Conservation (phyloP, 768 basidiomycete species). For the Trametes maxima region DNA sequence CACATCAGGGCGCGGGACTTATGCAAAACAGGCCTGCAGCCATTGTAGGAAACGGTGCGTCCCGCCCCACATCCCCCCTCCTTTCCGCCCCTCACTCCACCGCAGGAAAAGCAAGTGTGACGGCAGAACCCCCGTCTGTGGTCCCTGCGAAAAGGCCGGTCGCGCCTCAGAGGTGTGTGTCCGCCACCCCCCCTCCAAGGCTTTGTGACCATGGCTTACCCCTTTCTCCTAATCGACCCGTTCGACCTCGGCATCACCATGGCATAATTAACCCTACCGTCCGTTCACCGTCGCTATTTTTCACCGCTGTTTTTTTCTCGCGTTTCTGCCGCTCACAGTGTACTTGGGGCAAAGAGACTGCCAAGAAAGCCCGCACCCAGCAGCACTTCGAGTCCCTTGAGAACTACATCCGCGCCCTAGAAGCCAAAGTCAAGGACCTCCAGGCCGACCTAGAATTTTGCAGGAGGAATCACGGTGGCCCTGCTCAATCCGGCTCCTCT, state of each 20-base stretch:
- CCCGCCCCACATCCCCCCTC: not conserved
- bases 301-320: not conserved
- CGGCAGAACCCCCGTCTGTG: slow-evolving; percentile 34
- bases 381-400: slow-evolving; percentile 37
- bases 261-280: too few species aligned
- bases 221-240: too few species aligned
- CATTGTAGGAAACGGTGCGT: slow-evolving; percentile 35
- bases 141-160: slow-evolving; percentile 32
- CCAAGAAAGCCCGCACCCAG: slow-evolving; percentile 36
- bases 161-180: slow-evolving; percentile 30
- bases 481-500: slow-evolving; percentile 17
- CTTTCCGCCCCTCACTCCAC: not conserved
- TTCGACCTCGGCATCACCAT: too few species aligned
- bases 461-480: slow-evolving; percentile 11
- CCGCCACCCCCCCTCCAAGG: too few species aligned
- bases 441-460: slow-evolving; percentile 28
- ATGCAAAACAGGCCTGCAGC: slow-evolving; percentile 38
- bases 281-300: not conserved
- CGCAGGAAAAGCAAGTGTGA: slow-evolving; percentile 39
- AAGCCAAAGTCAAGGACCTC: slow-evolving; percentile 31
- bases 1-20: slow-evolving; percentile 33
- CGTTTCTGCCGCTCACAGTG: slow-evolving; percentile 27
- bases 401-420: slow-evolving; percentile 32
- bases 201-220: not conserved
- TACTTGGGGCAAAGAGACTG: slow-evolving; percentile 37